Conservation (phyloP, 2,329 filamentous ascomycete species). For the Talaromyces sp. region DNA sequence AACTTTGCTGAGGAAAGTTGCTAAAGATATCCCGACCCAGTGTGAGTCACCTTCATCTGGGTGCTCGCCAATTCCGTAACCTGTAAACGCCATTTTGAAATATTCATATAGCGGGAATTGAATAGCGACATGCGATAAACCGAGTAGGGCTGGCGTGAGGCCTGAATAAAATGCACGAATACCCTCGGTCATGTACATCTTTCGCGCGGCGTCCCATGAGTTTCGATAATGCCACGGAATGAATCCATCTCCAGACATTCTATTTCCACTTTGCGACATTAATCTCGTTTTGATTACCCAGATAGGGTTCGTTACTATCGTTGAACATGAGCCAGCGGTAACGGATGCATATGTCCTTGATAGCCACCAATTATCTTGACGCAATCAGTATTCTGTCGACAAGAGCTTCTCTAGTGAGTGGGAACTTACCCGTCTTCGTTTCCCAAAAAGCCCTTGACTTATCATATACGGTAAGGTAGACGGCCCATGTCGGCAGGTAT, state of each 20-base stretch:
- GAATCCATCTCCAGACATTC: slow-evolving; percentile 52
- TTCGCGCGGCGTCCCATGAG: slow-evolving; percentile 85
- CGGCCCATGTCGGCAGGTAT: slow-evolving; percentile 96
- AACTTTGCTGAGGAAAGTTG: slow-evolving; percentile 91
- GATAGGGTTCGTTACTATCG: slow-evolving; percentile 92
- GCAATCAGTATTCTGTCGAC: not conserved
- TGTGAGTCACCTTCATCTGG: slow-evolving; percentile 63
- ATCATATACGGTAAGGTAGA: slow-evolving; percentile 97
- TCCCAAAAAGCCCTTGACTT: slow-evolving; percentile 74
- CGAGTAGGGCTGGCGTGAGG: slow-evolving; percentile 84
- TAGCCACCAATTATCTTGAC: slow-evolving; percentile 68
- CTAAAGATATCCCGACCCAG: slow-evolving; percentile 79
- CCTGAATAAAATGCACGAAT: slow-evolving; percentile 92
- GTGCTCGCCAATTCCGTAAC: slow-evolving; percentile 77
- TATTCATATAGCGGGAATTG: slow-evolving; percentile 97
- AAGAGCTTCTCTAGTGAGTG: not conserved
- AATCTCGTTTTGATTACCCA: slow-evolving; percentile 99
- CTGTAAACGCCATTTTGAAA: slow-evolving; percentile 86
- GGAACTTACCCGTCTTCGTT: slow-evolving; percentile 60
- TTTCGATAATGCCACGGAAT: slow-evolving; percentile 80
- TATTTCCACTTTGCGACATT: slow-evolving; percentile 76
- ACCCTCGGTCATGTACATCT: slow-evolving; percentile 93
- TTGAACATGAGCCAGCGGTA: slow-evolving; percentile 86
- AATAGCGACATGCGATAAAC: slow-evolving; percentile 91
- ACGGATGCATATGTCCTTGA: slow-evolving; percentile 88